Evolutionary conservation across 495 filamentous ascomycete genomes (phyloP).

Genomic region (Bombardia bombarda): DNA sequence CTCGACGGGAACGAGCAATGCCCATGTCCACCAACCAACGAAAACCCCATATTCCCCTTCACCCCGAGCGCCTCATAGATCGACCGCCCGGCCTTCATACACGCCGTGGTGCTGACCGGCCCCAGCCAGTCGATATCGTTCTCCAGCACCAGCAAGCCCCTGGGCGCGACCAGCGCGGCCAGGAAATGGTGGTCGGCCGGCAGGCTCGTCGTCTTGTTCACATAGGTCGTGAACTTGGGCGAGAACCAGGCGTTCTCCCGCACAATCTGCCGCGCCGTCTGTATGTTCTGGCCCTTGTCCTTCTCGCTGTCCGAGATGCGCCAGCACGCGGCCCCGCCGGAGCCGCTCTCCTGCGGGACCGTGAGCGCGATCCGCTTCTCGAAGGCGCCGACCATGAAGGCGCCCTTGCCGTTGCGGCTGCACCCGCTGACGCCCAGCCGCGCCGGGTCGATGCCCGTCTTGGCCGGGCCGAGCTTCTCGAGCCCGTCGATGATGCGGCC

Average conservation of each 20-base stretch:
- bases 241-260: constrained; percentile 47
- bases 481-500: constrained; percentile 45
- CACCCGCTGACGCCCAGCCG: constrained; percentile 45
- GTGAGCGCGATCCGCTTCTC: constrained; percentile 44
- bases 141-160: constrained; percentile 41
- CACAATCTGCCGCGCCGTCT: constrained; percentile 41
- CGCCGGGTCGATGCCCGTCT: constrained; percentile 37
- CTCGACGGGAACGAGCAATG: constrained; percentile 48
- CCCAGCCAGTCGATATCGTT: constrained; percentile 51
- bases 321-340: constrained; percentile 45
- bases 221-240: constrained; percentile 31
- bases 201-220: constrained; percentile 28
- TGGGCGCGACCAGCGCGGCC: constrained; percentile 37
- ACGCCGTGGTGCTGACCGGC: constrained; percentile 40
- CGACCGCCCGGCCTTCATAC: constrained; percentile 44
- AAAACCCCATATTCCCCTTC: constrained; percentile 42
- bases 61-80: constrained; percentile 44
- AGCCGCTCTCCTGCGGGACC: constrained; percentile 44
- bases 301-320: constrained; percentile 37
- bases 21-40: constrained; percentile 40
- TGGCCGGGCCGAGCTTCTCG: constrained; percentile 29
- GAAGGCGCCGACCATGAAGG: constrained; percentile 43
- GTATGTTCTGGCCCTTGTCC: constrained; percentile 38
- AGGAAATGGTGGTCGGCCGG: constrained; percentile 46
- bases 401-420: constrained; percentile 48